Evolutionary conservation across 1,284 basidiomycete genomes (phyloP).

Genomic region (Ceratobasidium sp.): DNA sequence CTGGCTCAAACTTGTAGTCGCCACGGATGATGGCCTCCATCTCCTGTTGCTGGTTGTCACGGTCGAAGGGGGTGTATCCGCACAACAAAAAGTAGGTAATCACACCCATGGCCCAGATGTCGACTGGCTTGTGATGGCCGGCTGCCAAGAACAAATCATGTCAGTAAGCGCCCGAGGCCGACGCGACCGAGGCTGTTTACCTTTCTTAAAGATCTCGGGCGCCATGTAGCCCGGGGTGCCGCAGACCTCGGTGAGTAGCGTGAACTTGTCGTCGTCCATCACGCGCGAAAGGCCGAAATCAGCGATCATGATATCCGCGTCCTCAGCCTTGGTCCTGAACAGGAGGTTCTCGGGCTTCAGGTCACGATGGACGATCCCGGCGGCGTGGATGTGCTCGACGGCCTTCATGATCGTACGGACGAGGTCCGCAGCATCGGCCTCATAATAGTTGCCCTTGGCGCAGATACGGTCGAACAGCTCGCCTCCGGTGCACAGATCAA

Average conservation of each 20-base stretch:
- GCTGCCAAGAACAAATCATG: conserved; percentile 54
- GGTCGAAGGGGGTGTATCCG: conserved; percentile 94
- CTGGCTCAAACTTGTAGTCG: conserved; percentile 90
- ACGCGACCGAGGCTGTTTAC: conserved; percentile 52
- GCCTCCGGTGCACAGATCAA: conserved; percentile 96
- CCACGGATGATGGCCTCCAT: conserved; percentile 94
- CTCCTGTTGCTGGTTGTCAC: conserved; percentile 84
- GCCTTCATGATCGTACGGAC: conserved; percentile 87
- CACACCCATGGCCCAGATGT: conserved; percentile 97
- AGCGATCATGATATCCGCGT: conserved; percentile 95
- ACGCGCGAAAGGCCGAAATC: conserved; percentile 95
- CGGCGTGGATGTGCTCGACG: conserved; percentile 90
- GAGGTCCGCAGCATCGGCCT: conserved; percentile 90
- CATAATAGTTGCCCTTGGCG: conserved; percentile 95
- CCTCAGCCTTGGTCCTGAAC: conserved; percentile 88
- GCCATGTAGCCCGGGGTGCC: conserved; percentile 98
- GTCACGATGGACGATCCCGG: conserved; percentile 96
- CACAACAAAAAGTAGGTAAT: conserved; percentile 95
- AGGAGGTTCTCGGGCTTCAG: conserved; percentile 97
- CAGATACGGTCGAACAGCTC: conserved; percentile 99
- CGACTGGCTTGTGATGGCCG: conserved; percentile 95
- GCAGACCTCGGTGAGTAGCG: conserved; percentile 91
- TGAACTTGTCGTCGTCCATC: conserved; percentile 90
- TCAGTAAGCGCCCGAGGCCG: conserved; percentile 36
- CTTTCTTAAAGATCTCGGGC: conserved; percentile 96